These are phyloP conservation scores for Zalaria sp. DNA, from an alignment of 2,329 filamentous ascomycete genomes.

Conservation along the genomic window DNA sequence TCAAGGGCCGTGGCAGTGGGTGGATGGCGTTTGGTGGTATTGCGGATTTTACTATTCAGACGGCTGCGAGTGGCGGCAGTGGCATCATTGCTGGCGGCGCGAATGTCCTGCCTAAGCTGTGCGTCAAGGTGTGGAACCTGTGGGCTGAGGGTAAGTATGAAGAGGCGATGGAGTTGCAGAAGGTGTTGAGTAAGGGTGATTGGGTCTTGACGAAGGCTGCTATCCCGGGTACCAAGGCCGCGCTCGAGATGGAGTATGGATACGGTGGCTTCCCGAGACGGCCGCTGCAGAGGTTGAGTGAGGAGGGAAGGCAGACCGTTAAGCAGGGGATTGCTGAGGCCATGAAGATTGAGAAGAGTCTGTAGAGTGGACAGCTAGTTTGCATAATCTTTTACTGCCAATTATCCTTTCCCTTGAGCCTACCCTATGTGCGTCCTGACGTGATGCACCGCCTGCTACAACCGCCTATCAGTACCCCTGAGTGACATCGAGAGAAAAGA, in stretches of 20 bases:
- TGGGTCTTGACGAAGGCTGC: conserved; percentile 74
- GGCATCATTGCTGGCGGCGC: conserved; percentile 78
- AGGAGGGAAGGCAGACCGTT: conserved; percentile 25
- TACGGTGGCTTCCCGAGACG: conserved; percentile 66
- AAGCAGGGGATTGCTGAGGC: conserved; percentile 15
- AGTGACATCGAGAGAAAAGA: no score
- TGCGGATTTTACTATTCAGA: conserved; percentile 77
- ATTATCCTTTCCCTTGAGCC: no score
- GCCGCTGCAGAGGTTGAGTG: conserved; percentile 53
- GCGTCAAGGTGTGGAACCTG: conserved; percentile 64
- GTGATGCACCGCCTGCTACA: no score
- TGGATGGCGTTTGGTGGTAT: conserved; percentile 85
- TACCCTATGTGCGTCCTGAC: no score
- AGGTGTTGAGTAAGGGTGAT: conserved; percentile 62
- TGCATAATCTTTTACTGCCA: no score
- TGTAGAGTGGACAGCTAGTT: conserved; percentile 7
- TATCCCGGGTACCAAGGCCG: conserved; percentile 75
- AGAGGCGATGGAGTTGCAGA: conserved; percentile 63
- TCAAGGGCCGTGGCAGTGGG: conserved; percentile 29
- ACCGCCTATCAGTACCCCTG: no score
- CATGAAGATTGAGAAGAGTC: conserved; percentile 14
- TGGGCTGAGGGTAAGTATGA: conserved; percentile 59
- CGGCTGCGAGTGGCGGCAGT: conserved; percentile 61
- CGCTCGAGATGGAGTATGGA: conserved; percentile 66
- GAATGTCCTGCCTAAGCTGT: conserved; percentile 74